Evolutionary conservation across 2,329 filamentous ascomycete species (phyloP), one percentile per base, ranked within the genome.

Genomic region (Monosporascus sp.): DNA sequence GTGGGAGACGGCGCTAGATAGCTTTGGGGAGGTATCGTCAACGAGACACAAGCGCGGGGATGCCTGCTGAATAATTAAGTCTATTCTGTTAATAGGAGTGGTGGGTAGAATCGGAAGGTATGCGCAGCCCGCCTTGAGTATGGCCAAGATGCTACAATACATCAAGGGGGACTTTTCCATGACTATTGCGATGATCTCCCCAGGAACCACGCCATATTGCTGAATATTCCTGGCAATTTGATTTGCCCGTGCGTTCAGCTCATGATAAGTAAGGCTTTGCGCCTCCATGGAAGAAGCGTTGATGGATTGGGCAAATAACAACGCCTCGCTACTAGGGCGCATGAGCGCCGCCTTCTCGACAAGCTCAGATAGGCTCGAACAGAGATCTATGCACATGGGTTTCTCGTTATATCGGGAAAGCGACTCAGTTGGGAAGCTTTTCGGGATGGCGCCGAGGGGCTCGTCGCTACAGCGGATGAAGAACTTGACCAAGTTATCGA

Each of bases 81-180:
- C 66, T 1, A 88, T 73, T 49, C 89, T 77, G 9, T 82, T 77
- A 1, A 64, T 22, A 0, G 90, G 89, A 0, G 86, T 88, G n/a
- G 80, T 83, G 1, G 89, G 87, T 1, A 89, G 77, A 4, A 96
- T 75, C 0, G 90, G 90, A n/a, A 96, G 71, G 63, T 95, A 94
- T 7, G 85, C 89, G 62, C 85, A 86, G 8, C 90, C 89, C 5
- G 83, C 74, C 63, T 95, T 95, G 35, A 90, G 69, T 22, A 86
- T 79, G 1, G 83, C 90, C 31, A 96, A 74, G 25, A 96, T 89
- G 0, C 84, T 78, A 27, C 85, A 76, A 63, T 96, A 96, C 0
- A 95, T 72, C 25, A 83, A 69, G 1, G 83, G 67, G 0, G 86
- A 92, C 65, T 94, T 95, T 22, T 92, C 82, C 80, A 95, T 86